Evolutionary conservation across 805 yeast species (phyloP).

Genomic region (Teunomyces cretensis): DNA sequence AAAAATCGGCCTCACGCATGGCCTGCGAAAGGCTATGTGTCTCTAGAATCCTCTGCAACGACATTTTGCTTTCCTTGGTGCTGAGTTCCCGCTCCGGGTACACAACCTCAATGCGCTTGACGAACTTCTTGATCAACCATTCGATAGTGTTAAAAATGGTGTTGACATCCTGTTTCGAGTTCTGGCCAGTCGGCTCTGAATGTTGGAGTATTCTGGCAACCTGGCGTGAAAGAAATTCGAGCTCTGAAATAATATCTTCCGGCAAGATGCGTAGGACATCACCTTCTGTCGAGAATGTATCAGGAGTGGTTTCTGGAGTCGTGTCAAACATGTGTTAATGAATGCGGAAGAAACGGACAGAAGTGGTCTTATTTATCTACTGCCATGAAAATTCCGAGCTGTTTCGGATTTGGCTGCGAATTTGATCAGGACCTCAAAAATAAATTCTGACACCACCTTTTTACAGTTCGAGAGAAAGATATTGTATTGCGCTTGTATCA

Average conservation of each 20-base stretch:
- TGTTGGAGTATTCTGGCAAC: neutral
- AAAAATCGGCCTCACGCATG: neutral
- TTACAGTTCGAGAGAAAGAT: neutral
- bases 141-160: slow-evolving; percentile 1
- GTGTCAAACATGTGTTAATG: neutral
- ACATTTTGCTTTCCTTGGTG: slow-evolving; percentile 1
- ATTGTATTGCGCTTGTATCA: neutral
- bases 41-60: slow-evolving; percentile 1
- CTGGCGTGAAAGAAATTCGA: slow-evolving; percentile 2
- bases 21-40: slow-evolving; percentile 1
- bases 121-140: slow-evolving; percentile 1
- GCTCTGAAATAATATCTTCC: slow-evolving; percentile 3
- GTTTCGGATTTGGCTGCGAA: slow-evolving; percentile 4
- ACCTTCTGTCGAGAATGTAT: neutral
- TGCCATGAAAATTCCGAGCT: neutral
- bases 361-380: slow-evolving; percentile 3
- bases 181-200: neutral
- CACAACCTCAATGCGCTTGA: neutral
- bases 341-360: slow-evolving; percentile 2
- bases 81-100: slow-evolving; percentile 1
- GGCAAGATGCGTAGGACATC: neutral
- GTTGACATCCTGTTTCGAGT: neutral
- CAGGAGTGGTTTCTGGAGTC: neutral
- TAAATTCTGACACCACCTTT: slow-evolving; percentile 5
- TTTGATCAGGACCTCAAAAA: slow-evolving; percentile 1